Percentiles rank a stretch among this genome's conserved stretches.
These are phyloP conservation scores for Dacryopinax spathularia DNA, from an alignment of 768 basidiomycete species.

Conservation along the genomic window DNA sequence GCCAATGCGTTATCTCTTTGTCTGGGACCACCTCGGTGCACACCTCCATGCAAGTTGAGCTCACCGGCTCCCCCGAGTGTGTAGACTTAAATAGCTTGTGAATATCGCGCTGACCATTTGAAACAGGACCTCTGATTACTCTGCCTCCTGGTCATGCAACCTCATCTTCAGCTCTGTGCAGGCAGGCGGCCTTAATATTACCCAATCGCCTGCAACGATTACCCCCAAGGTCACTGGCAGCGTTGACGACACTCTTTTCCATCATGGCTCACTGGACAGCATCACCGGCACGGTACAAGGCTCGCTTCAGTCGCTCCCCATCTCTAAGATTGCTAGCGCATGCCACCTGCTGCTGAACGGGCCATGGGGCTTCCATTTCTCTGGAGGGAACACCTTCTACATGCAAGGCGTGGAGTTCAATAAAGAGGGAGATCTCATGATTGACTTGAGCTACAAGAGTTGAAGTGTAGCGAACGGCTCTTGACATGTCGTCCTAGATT, in stretches of 20 bases:
- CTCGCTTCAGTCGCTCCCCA: not conserved
- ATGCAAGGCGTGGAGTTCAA: constrained; percentile 6
- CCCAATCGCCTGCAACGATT: not conserved
- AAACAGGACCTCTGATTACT: not conserved
- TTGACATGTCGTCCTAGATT: too few species aligned
- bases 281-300: not conserved
- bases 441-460: constrained; percentile 6
- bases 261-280: not conserved
- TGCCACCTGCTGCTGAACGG: not conserved
- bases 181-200: not conserved
- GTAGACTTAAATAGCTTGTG: too few species aligned
- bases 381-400: not conserved
- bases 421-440: constrained; percentile 1
- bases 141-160: not conserved
- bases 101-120: not conserved
- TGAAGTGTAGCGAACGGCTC: too few species aligned
- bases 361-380: constrained; percentile 2
- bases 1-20: not conserved
- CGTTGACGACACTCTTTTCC: not conserved
- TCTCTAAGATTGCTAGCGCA: not conserved
- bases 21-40: not conserved
- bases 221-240: not conserved
- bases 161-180: not conserved
- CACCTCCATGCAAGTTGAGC: not conserved
- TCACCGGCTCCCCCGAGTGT: not conserved